Percentiles rank a stretch among this genome's conserved stretches.
Conservation (phyloP, 2,329 filamentous ascomycete genomes). For the Aspergillus sp. region DNA sequence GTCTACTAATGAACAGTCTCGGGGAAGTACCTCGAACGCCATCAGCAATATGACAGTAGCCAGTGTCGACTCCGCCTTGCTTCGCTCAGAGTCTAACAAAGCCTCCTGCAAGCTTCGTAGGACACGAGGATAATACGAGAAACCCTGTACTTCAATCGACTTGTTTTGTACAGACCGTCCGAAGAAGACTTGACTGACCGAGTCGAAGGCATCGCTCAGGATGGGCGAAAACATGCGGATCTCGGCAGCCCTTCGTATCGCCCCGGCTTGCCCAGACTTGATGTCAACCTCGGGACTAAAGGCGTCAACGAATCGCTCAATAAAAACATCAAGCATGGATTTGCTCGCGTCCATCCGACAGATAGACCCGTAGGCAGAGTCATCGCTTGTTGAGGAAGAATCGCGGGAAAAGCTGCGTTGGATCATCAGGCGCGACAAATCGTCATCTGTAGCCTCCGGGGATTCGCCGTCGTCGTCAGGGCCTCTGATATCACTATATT, state of each 20-base stretch:
- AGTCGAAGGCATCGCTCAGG: slow-evolving; percentile 37
- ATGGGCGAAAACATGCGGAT: slow-evolving; percentile 43
- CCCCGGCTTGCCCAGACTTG: slow-evolving; percentile 36
- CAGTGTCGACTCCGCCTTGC: slow-evolving; percentile 38
- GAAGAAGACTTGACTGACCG: slow-evolving; percentile 40
- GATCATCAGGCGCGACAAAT: background rate
- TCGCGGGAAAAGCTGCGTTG: slow-evolving; percentile 5
- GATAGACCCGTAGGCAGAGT: slow-evolving; percentile 24
- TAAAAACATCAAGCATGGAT: slow-evolving; percentile 35
- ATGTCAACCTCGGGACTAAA: slow-evolving; percentile 39
- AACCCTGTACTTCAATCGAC: slow-evolving; percentile 33
- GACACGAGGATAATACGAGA: slow-evolving; percentile 35
- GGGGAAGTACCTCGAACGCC: slow-evolving; percentile 35
- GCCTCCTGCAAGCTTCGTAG: slow-evolving; percentile 38
- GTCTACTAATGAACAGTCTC: background rate
- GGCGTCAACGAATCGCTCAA: slow-evolving; percentile 41
- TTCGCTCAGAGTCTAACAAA: slow-evolving; percentile 35
- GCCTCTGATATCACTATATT: slow-evolving; percentile 11
- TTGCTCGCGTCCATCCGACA: slow-evolving; percentile 22
- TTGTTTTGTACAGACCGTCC: slow-evolving; percentile 37
- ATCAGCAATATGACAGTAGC: slow-evolving; percentile 39
- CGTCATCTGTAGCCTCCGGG: background rate
- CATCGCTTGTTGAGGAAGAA: slow-evolving; percentile 23
- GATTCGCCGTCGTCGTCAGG: slow-evolving; percentile 9
- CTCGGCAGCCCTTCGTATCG: slow-evolving; percentile 35